These are phyloP conservation scores for Dendrocalamus sinicus DNA, from an alignment of 176 grass and related monocot genomes.

Conservation along the genomic window DNA sequence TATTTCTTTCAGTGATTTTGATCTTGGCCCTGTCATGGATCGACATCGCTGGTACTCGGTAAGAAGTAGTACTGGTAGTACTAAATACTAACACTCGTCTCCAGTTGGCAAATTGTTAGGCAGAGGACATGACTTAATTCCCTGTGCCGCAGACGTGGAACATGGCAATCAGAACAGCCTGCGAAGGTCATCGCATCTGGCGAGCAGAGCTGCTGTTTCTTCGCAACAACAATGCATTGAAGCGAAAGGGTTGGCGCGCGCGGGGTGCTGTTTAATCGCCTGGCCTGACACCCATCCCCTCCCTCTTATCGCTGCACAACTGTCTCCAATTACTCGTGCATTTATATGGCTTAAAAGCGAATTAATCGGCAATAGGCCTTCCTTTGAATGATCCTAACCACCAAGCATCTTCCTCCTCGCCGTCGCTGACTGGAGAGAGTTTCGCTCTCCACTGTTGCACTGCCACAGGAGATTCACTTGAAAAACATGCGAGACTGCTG, in stretches of 20 bases:
- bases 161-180: slow-evolving; percentile 34
- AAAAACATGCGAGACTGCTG: slow-evolving; percentile 10
- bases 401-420: slow-evolving; percentile 36
- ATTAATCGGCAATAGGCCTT: slow-evolving; percentile 69
- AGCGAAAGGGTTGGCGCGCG: slow-evolving; percentile 42
- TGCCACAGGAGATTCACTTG: not conserved
- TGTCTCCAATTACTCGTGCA: slow-evolving; percentile 88
- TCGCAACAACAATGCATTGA: slow-evolving; percentile 50
- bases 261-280: slow-evolving; percentile 43
- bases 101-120: slow-evolving; percentile 41
- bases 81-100: slow-evolving; percentile 15
- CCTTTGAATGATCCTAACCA: slow-evolving; percentile 82
- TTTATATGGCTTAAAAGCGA: slow-evolving; percentile 87
- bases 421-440: slow-evolving; percentile 1
- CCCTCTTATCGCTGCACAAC: slow-evolving; percentile 53
- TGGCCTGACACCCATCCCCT: slow-evolving; percentile 29
- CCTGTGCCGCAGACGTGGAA: slow-evolving; percentile 23
- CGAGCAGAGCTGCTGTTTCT: not conserved
- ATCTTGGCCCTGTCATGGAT: not conserved
- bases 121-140: slow-evolving; percentile 39
- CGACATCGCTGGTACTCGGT: not conserved
- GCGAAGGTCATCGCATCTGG: not conserved
- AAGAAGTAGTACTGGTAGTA: not conserved
- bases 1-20: not conserved
- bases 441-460: not conserved